Percentiles rank a stretch among this genome's conserved stretches.
Evolutionary conservation across 2,329 filamentous ascomycete species (phyloP).

Genomic region (Cladosporium sp.): DNA sequence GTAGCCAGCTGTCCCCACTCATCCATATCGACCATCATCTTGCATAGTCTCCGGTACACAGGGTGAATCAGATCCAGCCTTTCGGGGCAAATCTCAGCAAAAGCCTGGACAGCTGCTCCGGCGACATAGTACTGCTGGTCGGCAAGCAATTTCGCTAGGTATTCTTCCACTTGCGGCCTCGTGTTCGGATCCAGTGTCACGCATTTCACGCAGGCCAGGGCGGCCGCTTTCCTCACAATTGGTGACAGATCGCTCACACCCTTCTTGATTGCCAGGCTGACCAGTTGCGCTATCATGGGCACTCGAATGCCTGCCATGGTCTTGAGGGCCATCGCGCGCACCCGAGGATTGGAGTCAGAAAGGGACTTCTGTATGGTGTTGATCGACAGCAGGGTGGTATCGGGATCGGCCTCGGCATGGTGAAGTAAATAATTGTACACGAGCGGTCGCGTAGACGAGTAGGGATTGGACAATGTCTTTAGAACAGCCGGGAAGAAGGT

Average conservation of each 20-base stretch:
- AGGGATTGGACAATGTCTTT: conserved; percentile 94
- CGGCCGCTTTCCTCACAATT: conserved; percentile 85
- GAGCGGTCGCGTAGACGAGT: conserved; percentile 92
- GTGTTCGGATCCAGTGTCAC: conserved; percentile 85
- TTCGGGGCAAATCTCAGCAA: conserved; percentile 83
- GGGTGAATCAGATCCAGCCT: conserved; percentile 83
- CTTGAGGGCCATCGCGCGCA: conserved; percentile 84
- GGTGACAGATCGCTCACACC: conserved; percentile 92
- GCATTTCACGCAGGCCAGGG: conserved; percentile 92
- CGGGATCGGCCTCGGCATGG: conserved; percentile 92
- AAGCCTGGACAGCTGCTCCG: conserved; percentile 84
- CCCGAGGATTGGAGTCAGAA: conserved; percentile 83
- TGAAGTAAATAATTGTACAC: conserved; percentile 98
- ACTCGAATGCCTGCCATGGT: conserved; percentile 98
- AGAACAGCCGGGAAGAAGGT: conserved; percentile 97
- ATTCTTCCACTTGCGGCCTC: conserved; percentile 77
- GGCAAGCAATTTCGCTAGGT: conserved; percentile 69
- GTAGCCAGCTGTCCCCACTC: conserved; percentile 93
- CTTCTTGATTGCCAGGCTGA: conserved; percentile 91
- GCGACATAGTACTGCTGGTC: conserved; percentile 97
- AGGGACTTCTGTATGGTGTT: conserved; percentile 98
- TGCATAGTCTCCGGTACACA: conserved; percentile 78
- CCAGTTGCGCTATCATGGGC: conserved; percentile 95
- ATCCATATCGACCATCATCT: conserved; percentile 96
- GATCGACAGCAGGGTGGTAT: conserved; percentile 91